Evolutionary conservation across 2,329 filamentous ascomycete species (phyloP).

Genomic region (Nigrospora sphaerica): DNA sequence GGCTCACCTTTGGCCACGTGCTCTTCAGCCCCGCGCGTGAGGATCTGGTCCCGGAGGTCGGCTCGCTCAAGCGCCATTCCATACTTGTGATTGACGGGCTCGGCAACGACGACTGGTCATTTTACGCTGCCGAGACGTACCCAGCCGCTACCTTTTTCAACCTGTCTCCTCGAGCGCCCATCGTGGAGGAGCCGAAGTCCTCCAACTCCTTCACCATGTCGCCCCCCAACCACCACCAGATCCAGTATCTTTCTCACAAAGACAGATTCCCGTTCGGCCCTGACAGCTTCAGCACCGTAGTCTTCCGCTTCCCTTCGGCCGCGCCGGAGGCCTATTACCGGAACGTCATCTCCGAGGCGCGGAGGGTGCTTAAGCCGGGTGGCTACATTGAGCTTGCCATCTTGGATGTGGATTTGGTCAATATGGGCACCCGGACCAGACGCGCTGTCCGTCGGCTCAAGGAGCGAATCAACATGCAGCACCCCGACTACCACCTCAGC

Average conservation of each 20-base stretch:
- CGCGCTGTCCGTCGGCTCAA: slow-evolving; percentile 65
- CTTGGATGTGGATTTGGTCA: slow-evolving; percentile 73
- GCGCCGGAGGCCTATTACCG: slow-evolving; percentile 62
- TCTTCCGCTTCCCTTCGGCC: slow-evolving; percentile 69
- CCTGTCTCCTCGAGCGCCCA: slow-evolving; percentile 51
- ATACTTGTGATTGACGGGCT: slow-evolving; percentile 77
- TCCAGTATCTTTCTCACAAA: slow-evolving; percentile 56
- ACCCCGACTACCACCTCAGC: slow-evolving; percentile 53
- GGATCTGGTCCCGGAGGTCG: slow-evolving; percentile 50
- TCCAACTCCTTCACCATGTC: slow-evolving; percentile 44
- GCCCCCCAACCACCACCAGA: slow-evolving; percentile 68
- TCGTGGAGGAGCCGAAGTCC: slow-evolving; percentile 36
- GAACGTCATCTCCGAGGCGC: slow-evolving; percentile 66
- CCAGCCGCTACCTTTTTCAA: slow-evolving; percentile 71
- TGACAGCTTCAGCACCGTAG: slow-evolving; percentile 68
- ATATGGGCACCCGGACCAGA: slow-evolving; percentile 68
- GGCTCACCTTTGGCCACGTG: slow-evolving; percentile 78
- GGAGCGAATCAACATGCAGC: slow-evolving; percentile 56
- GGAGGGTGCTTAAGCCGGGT: slow-evolving; percentile 69
- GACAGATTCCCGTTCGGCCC: slow-evolving; percentile 68
- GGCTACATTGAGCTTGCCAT: slow-evolving; percentile 75
- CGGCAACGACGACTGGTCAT: slow-evolving; percentile 84
- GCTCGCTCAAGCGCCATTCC: slow-evolving; percentile 47
- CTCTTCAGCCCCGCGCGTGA: slow-evolving; percentile 75
- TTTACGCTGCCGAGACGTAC: slow-evolving; percentile 77